These are phyloP conservation scores for Lactarius sp. DNA, from an alignment of 768 basidiomycete genomes.

Conservation along the genomic window DNA sequence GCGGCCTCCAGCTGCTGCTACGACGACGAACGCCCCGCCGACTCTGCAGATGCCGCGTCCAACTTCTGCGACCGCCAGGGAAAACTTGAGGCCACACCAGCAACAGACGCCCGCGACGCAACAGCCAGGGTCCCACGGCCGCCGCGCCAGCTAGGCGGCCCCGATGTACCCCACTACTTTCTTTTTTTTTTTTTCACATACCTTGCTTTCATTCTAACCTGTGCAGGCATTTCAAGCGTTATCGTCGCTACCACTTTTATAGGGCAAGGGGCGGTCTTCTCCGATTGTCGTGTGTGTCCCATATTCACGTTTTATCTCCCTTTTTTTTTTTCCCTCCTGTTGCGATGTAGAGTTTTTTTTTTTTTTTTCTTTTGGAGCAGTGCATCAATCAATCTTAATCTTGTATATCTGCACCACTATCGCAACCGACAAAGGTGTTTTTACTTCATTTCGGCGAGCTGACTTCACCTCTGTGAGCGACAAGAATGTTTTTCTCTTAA, in stretches of 20 bases:
- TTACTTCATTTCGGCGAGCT: neutral
- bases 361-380: neutral
- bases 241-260: neutral
- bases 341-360: neutral
- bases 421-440: neutral
- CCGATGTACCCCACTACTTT: neutral
- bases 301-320: neutral
- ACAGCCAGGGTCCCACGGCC: conserved; percentile 10
- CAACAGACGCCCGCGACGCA: conserved; percentile 9
- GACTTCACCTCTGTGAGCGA: no score
- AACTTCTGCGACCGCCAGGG: conserved; percentile 26
- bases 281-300: neutral
- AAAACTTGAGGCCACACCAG: conserved; percentile 24
- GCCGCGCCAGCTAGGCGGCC: conserved; percentile 14
- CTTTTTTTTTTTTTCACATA: neutral
- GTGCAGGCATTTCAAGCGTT: neutral
- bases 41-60: conserved; percentile 23
- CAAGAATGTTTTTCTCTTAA: no score
- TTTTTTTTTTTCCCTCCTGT: neutral
- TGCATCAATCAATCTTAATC: conserved; percentile 3
- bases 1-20: conserved; percentile 4
- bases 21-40: conserved; percentile 16
- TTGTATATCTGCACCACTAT: neutral
- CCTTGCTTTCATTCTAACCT: neutral
- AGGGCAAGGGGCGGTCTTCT: neutral